These are phyloP conservation scores for Sinapis alba DNA, from an alignment of 441 rosid species.

Conservation along the genomic window DNA sequence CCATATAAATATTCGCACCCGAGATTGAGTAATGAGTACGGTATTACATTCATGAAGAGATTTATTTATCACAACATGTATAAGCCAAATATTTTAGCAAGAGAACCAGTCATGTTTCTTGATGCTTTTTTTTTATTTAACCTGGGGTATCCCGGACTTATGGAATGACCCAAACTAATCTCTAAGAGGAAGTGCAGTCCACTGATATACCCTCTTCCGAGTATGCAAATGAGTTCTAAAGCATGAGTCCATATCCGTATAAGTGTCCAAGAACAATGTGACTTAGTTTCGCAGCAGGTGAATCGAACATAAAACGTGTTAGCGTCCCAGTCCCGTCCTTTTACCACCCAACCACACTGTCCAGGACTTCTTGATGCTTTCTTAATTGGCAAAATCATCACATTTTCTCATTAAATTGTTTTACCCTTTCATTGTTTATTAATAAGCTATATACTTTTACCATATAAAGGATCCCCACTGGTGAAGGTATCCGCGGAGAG, in stretches of 20 bases:
- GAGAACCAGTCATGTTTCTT: neutral
- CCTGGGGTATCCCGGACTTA: no score
- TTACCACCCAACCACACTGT: no score
- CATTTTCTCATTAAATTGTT: neutral
- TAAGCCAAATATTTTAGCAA: neutral
- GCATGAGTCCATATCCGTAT: no score
- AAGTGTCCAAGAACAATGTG: no score
- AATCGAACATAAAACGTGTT: no score
- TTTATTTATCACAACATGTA: neutral
- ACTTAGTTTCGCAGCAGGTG: no score
- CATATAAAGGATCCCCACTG: constrained; percentile 58
- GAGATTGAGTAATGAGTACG: neutral
- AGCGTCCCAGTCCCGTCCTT: no score
- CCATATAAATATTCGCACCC: neutral
- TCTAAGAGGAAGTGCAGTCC: no score
- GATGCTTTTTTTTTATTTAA: neutral
- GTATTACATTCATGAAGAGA: neutral
- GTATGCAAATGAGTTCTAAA: no score
- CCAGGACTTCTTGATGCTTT: neutral
- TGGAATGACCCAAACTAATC: no score
- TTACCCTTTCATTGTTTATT: neutral
- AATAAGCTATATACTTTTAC: neutral
- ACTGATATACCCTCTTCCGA: no score
- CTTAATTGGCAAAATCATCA: neutral
- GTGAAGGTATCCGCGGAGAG: constrained; percentile 72